Evolutionary conservation across 2,329 filamentous ascomycete genomes (phyloP), one percentile per base, ranked within the genome.

Genomic region (Aspergillus fumigatus): DNA sequence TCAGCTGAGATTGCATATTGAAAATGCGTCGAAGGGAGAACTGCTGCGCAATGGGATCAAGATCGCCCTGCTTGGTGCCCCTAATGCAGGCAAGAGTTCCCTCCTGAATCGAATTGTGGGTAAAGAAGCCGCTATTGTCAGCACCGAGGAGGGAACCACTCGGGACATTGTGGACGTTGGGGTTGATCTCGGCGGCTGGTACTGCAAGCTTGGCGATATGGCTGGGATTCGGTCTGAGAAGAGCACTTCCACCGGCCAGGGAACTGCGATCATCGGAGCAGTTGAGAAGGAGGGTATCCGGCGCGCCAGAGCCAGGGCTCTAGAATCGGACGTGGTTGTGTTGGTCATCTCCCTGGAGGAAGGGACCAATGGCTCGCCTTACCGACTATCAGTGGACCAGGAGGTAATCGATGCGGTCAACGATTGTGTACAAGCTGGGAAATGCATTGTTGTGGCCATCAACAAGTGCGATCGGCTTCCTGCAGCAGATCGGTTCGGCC

Each of bases 11-110:
- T 72, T 84, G 32, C 90, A 96, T 73, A 84, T 91, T 62, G 75
- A 82, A 52, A 96, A 92, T 57, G 89, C 90, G 47, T 86, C 91
- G 52, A 84, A 89, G 51, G 92, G 89, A 8, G 92, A 97, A 73
- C 78, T 99, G 52, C 77, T 97, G 38, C 82, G 92, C 9, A 89
- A 85, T 65, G 94, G 94, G 1, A 95, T 99, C 62, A 85, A 84
- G 55, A 85, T 99, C 57, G 90, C 93, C 1, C 79, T 99, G 3
- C 79, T 99, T 0, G 94, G 94, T 0, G 91, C 92, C 6, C 94
- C 94, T 0, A 99, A 99, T 67, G 92, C 88, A 0, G 94, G 94
- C 14, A 99, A 99, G 73, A 97, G 92, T 71, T 97, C 92, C 14
- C 75, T 99, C 58, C 84, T 99, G 74, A 99, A 99, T 70, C 80